Evolutionary conservation across 768 basidiomycete species (phyloP), one percentile per base, ranked within the genome.

Genomic region (Termitomyces sp.): DNA sequence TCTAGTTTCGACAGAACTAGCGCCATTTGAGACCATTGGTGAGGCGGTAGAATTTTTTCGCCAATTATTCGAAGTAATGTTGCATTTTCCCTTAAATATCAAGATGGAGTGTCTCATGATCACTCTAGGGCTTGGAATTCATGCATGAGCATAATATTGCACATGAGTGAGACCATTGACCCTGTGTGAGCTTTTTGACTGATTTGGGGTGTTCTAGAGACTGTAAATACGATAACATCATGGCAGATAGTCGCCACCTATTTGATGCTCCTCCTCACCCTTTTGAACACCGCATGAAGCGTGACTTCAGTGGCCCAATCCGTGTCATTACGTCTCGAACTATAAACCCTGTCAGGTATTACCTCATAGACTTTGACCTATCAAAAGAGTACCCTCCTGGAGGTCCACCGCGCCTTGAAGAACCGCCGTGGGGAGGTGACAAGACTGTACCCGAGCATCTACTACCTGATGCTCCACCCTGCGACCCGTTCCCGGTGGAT

Each of bases 121-220:
- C 0, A 23, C 16, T 10, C 10, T 25, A 75, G 70, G 71, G 70
- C 1, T 37, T 76, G 1, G 59, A 63, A 19, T 76, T 69, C 23
- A 74, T 75, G 69, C 71, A 76, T 21, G 19, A 65, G 7, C 62
- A 73, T 37, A 63, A 54, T 10, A 62, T 75, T 25, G 69, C 66
- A 0, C 74, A 76, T 50, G 64, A 72, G 75, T 71, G 57, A 31
- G 41, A 29, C 14, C 23, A 12, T 8, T 31, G 0, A 10, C 1
- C 5, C 4, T 14, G 23, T 25, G 16, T 23, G 27, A 2, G 23
- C 19, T 37, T n/a, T 23, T 14, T 32, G 7, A 38, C 34, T 21
- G 1, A 12, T 43, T 14, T 21, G 19, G 14, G 19, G 32, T 37
- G 5, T n/a, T 27, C 12, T 29, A 65, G 62, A 40, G 64, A 63